phyloP scores from a whole-genome alignment of 768 basidiomycete genomes.

The Crassisporium funariophilum region DNA sequence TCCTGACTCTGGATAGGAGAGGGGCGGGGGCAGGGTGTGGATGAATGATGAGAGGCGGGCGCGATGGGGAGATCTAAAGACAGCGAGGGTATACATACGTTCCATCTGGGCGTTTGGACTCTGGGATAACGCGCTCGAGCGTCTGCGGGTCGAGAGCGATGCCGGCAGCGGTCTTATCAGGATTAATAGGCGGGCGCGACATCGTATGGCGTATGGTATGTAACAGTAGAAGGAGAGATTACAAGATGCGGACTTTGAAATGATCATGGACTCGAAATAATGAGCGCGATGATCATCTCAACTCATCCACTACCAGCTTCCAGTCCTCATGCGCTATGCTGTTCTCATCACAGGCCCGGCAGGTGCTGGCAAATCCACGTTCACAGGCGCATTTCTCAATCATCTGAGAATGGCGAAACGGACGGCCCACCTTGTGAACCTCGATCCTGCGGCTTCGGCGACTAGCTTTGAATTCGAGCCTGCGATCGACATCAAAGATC shows the following conservation, averaged over 20 bases:
- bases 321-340: slow-evolving; percentile 74
- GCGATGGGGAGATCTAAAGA: slow-evolving; percentile 9
- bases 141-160: slow-evolving; percentile 87
- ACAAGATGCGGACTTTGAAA: slow-evolving; percentile 35
- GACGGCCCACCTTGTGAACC: slow-evolving; percentile 90
- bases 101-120: slow-evolving; percentile 82
- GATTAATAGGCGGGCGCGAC: slow-evolving; percentile 77
- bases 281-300: not conserved
- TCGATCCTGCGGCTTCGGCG: slow-evolving; percentile 90
- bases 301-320: slow-evolving; percentile 6
- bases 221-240: slow-evolving; percentile 10
- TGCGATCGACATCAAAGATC: slow-evolving; percentile 89
- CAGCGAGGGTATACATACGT: slow-evolving; percentile 54
- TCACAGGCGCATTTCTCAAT: slow-evolving; percentile 84
- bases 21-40: slow-evolving; percentile 12
- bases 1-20: slow-evolving; percentile 63
- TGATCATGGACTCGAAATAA: slow-evolving; percentile 13
- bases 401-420: slow-evolving; percentile 84
- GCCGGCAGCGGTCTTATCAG: slow-evolving; percentile 70
- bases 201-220: slow-evolving; percentile 37
- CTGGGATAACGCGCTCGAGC: slow-evolving; percentile 85
- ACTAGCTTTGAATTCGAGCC: slow-evolving; percentile 92
- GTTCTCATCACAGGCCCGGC: slow-evolving; percentile 94
- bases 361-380: slow-evolving; percentile 97
- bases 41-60: slow-evolving; percentile 14